Evolutionary conservation across 331 rosid genomes (phyloP), one percentile per base, ranked within the genome.

Genomic region (Quercus lobata): DNA sequence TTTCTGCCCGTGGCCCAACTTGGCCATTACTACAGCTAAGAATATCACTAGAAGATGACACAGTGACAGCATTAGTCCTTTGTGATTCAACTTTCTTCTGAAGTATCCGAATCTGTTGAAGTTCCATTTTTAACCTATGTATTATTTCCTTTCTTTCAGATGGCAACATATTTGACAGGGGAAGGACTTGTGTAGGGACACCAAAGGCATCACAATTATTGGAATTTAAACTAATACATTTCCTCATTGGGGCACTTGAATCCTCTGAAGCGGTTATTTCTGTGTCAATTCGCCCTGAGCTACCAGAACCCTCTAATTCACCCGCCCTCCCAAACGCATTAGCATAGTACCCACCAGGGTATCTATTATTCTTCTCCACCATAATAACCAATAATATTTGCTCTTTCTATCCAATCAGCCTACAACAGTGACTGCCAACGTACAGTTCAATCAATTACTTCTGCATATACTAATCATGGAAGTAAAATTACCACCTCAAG

Each of bases 281-380:
- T 17, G 95, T 69, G 62, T 92, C 97, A 16, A 90, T 74, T 58
- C 90, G 63, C 46, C 98, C 98, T 0, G 98, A 92, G 82, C 90
- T 89, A 69, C 97, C 97, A 12, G 97, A 91, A 1, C 92, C 97
- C 86, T 93, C 98, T 14, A 89, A 93, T 81, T 92, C 96, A 78
- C 94, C 91, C 8, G 77, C 90, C 11, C 80, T 81, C 66, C 76
- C 89, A 34, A 85, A 57, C 5, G 88, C 87, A 75, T 81, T 87
- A 15, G 86, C 84, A 79, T 78, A 77, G 79, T 93, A 89, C 41
- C 92, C 87, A 49, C 91, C 91, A 69, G 87, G 72, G 24, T 83
- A 78, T 83, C 89, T 88, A 30, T 60, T 71, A 76, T 84, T 84
- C 84, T 83, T 93, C 7, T 86, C 85, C 85, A 88, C 90, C 75